phyloP scores from a whole-genome alignment of 73 alveolate species.

The Paramecium biaurelia region DNA sequence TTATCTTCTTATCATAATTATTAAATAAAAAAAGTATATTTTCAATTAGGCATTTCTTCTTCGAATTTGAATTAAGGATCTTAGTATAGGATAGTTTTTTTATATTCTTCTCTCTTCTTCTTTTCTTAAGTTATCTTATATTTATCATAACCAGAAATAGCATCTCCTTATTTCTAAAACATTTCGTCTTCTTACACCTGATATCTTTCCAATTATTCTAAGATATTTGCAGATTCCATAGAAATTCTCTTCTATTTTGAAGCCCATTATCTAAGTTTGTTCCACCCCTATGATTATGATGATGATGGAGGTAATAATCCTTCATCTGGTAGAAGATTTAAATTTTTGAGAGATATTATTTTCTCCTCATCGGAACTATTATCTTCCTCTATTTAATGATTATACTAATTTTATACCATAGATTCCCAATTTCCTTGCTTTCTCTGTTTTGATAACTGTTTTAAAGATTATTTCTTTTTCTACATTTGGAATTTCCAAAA shows the following conservation, averaged over 20 bases:
- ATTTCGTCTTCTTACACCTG: not conserved
- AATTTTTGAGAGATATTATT: not conserved
- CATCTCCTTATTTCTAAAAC: not conserved
- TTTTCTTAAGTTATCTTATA: not conserved
- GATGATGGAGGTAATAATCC: not conserved
- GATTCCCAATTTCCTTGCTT: conserved; percentile 31
- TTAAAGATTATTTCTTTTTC: conserved; percentile 9
- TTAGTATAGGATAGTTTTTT: not conserved
- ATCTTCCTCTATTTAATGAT: not conserved
- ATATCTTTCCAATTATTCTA: conserved; percentile 17
- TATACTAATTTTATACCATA: conserved; percentile 16
- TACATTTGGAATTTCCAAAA: not conserved
- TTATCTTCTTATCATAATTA: conserved; percentile 4
- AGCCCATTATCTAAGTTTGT: conserved; percentile 19
- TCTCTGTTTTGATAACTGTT: not conserved
- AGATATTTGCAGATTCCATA: not conserved
- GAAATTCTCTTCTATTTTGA: not conserved
- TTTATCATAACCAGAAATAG: not conserved
- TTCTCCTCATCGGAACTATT: conserved; percentile 24
- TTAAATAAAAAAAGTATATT: not conserved
- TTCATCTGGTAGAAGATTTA: not conserved
- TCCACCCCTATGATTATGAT: not conserved
- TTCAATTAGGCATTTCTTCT: not conserved
- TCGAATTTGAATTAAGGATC: conserved; percentile 31
- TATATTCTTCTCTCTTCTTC: conserved; percentile 17